Evolutionary conservation across 1,284 basidiomycete genomes (phyloP).

Genomic region (Termitomyces sp.): DNA sequence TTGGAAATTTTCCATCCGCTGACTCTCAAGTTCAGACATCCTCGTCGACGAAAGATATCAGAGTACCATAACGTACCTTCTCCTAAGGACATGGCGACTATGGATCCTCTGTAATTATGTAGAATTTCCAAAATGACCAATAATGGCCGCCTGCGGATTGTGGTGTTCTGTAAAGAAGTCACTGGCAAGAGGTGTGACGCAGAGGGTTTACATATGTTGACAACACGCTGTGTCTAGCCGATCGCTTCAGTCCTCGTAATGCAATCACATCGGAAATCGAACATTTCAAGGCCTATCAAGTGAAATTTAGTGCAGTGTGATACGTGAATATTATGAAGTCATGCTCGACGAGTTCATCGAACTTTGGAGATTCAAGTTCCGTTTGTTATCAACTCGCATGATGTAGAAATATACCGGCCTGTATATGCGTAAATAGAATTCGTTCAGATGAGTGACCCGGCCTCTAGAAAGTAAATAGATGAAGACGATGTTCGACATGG

Average conservation of each 20-base stretch:
- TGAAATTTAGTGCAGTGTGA: not conserved
- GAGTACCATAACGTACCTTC: constrained; percentile 16
- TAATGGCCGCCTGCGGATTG: not conserved
- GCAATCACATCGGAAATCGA: too few relatives aligned
- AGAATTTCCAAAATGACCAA: not conserved
- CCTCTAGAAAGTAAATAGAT: too few relatives aligned
- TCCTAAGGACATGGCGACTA: constrained; percentile 20
- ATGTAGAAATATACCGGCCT: not conserved
- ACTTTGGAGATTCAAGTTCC: not conserved
- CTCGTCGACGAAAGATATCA: not conserved
- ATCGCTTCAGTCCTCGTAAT: not conserved
- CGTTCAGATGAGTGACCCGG: not conserved
- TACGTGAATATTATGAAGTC: not conserved
- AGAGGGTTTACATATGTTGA: constrained; percentile 15
- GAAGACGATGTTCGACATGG: too few relatives aligned
- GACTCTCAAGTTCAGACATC: not conserved
- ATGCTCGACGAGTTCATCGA: too few relatives aligned
- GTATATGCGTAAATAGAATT: not conserved
- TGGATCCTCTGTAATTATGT: not conserved
- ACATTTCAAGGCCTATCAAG: not conserved
- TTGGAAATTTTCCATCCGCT: constrained; percentile 32
- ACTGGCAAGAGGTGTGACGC: constrained; percentile 17
- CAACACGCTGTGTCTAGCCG: not conserved
- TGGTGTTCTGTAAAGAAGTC: not conserved
- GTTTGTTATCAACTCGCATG: not conserved